Percentiles rank a stretch among this genome's conserved stretches.
Conservation (phyloP, 805 yeast genomes). For the Pichia membranifaciens region DNA sequence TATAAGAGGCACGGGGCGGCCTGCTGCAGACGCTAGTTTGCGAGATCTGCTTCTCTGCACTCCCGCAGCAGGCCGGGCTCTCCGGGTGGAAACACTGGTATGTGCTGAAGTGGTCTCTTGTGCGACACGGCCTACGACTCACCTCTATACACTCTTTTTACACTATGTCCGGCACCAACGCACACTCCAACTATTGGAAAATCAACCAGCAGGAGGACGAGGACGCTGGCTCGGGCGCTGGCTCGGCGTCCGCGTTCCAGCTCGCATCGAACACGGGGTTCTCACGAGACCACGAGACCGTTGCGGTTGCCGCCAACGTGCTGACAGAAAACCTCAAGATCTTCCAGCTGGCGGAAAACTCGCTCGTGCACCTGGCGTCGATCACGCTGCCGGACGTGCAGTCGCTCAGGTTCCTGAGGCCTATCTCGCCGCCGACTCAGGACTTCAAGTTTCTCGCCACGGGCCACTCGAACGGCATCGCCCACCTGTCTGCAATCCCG, state of each 20-base stretch:
- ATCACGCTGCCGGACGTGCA: slow-evolving; percentile 52
- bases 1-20: too few relatives aligned
- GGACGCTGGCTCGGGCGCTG: too few relatives aligned
- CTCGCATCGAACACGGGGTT: slow-evolving; percentile 36
- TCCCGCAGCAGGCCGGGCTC: too few relatives aligned
- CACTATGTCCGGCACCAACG: not conserved
- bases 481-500: slow-evolving; percentile 68
- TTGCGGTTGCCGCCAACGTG: slow-evolving; percentile 51
- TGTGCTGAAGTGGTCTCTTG: too few relatives aligned
- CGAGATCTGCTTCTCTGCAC: too few relatives aligned
- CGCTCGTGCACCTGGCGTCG: slow-evolving; percentile 53
- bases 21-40: too few relatives aligned
- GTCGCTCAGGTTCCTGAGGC: slow-evolving; percentile 44
- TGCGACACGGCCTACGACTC: too few relatives aligned
- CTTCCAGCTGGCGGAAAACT: slow-evolving; percentile 34
- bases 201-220: slow-evolving; percentile 16
- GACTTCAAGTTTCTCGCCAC: slow-evolving; percentile 45
- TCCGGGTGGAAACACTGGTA: too few relatives aligned
- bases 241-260: slow-evolving; percentile 12
- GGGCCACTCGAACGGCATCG: slow-evolving; percentile 73
- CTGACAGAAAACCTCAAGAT: slow-evolving; percentile 42
- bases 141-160: too few relatives aligned
- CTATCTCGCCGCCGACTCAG: slow-evolving; percentile 19
- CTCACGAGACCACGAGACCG: slow-evolving; percentile 28
- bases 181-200: slow-evolving; percentile 31